Evolutionary conservation across 2,329 filamentous ascomycete genomes (phyloP).

Genomic region (Neofusicoccum sp.): DNA sequence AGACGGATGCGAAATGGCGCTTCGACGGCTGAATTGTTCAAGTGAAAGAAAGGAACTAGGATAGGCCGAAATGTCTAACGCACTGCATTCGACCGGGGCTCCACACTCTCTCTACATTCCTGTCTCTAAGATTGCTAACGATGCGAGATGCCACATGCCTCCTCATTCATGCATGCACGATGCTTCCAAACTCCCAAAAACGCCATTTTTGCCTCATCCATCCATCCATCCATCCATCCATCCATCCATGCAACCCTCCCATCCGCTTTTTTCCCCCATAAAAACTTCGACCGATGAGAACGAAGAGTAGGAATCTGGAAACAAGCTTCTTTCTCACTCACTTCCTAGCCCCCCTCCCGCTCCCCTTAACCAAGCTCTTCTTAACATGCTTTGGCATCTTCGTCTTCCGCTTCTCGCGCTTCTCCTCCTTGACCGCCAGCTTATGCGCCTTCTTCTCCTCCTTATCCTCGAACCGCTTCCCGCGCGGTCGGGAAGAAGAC

Average conservation of each 20-base stretch:
- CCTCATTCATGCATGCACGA: not conserved
- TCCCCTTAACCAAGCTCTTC: conserved; percentile 70
- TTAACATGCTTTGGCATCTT: conserved; percentile 98
- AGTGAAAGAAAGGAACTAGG: no score
- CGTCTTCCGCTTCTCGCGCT: conserved; percentile 85
- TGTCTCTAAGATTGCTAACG: no score
- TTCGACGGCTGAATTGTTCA: no score
- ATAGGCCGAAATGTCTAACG: no score
- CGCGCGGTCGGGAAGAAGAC: conserved; percentile 27
- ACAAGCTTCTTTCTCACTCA: not conserved
- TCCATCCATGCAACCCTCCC: not conserved
- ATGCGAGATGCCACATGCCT: not conserved
- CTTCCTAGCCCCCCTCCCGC: conserved; percentile 8
- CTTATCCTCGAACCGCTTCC: conserved; percentile 75
- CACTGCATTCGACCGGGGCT: no score
- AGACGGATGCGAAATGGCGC: no score
- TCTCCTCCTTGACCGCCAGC: conserved; percentile 87
- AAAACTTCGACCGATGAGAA: not conserved
- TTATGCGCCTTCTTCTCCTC: conserved; percentile 89
- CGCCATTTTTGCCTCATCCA: not conserved
- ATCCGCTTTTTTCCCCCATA: not conserved
- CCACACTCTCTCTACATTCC: no score
- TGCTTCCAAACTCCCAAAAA: not conserved
- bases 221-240: not conserved
- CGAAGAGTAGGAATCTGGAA: not conserved